Evolutionary conservation across 2,329 filamentous ascomycete genomes (phyloP).

Genomic region (Aspergillus chevalieri): DNA sequence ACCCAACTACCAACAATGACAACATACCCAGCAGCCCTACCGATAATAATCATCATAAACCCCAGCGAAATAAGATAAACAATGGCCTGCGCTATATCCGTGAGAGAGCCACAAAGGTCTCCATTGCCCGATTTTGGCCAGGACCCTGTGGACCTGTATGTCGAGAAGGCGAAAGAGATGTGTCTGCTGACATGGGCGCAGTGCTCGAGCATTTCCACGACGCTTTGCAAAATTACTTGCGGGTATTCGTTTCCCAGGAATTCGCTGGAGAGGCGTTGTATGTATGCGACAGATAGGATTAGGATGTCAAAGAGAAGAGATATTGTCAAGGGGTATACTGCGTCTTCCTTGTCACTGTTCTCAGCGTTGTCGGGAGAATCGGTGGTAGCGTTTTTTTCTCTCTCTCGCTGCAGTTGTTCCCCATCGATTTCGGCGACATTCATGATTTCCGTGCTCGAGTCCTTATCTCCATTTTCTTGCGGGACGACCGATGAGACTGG

Average conservation of each 20-base stretch:
- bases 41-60: slow-evolving; percentile 25
- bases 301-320: slow-evolving; percentile 26
- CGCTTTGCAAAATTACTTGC: slow-evolving; percentile 17
- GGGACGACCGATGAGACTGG: slow-evolving; percentile 1
- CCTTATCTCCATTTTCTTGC: slow-evolving; percentile 1
- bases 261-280: slow-evolving; percentile 17
- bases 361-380: slow-evolving; percentile 6
- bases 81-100: slow-evolving; percentile 27
- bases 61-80: slow-evolving; percentile 30
- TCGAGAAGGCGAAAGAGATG: slow-evolving; percentile 18
- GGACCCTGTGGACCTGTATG: slow-evolving; percentile 26
- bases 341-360: slow-evolving; percentile 8
- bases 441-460: slow-evolving; percentile 9
- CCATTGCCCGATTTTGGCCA: slow-evolving; percentile 25
- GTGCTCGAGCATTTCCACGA: slow-evolving; percentile 27
- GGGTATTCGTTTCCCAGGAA: slow-evolving; percentile 19
- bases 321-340: slow-evolving; percentile 17
- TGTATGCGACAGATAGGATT: slow-evolving; percentile 21
- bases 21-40: slow-evolving; percentile 25
- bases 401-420: slow-evolving; percentile 20
- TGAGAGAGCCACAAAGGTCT: slow-evolving; percentile 22
- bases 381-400: slow-evolving; percentile 13
- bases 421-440: slow-evolving; percentile 34
- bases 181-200: slow-evolving; percentile 24
- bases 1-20: slow-evolving; percentile 31